Percentiles rank a stretch among this genome's conserved stretches.
These are phyloP conservation scores for Aspergillus nidulans DNA, from an alignment of 495 filamentous ascomycete species.

Conservation along the genomic window DNA sequence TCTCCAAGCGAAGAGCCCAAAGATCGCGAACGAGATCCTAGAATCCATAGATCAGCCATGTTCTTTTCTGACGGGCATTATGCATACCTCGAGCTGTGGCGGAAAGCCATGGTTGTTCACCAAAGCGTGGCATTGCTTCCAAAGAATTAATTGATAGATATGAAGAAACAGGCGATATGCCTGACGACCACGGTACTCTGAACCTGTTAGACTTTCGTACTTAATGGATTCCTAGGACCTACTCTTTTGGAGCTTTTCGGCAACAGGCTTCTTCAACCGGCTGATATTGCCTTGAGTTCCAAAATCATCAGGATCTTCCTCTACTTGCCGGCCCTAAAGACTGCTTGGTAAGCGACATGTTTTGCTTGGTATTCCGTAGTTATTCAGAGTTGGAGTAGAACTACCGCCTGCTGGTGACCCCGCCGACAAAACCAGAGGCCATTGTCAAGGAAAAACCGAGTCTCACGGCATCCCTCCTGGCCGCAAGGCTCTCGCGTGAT, in stretches of 20 bases:
- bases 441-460: constrained; percentile 57
- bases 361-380: too few species aligned
- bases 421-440: constrained; percentile 62
- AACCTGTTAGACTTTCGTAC: constrained; percentile 14
- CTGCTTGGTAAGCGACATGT: not conserved
- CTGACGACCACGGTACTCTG: constrained; percentile 54
- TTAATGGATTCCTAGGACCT: constrained; percentile 13
- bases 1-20: constrained; percentile 62
- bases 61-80: not conserved
- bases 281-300: constrained; percentile 58
- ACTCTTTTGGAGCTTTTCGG: constrained; percentile 49
- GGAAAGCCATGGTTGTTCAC: constrained; percentile 59
- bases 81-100: constrained; percentile 52
- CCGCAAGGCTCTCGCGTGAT: constrained; percentile 55
- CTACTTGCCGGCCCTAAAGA: constrained; percentile 48
- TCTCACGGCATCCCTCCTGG: constrained; percentile 60
- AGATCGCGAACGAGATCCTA: constrained; percentile 59
- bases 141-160: constrained; percentile 77
- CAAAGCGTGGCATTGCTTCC: constrained; percentile 66
- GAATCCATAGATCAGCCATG: constrained; percentile 5
- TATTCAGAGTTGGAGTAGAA: not conserved
- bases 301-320: constrained; percentile 74
- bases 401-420: constrained; percentile 61
- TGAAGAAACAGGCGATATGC: constrained; percentile 78
- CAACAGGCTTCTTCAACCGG: constrained; percentile 49